phyloP scores from a whole-genome alignment of 805 yeast genomes.

The Pichia occidentalis region DNA sequence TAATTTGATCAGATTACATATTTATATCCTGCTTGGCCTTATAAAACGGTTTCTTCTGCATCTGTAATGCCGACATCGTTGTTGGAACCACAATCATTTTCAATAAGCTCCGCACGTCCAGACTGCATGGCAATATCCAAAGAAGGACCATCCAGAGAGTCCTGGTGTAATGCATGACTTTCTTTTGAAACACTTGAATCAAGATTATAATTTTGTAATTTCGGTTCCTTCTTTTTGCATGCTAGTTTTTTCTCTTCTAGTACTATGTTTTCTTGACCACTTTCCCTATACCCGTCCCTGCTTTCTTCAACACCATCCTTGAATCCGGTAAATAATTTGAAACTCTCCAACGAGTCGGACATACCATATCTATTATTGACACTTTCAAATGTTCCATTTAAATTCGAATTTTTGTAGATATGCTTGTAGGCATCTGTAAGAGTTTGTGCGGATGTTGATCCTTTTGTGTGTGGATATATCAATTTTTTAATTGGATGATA shows the following conservation, averaged over 20 bases:
- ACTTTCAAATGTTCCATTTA: constrained; percentile 17
- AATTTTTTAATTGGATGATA: constrained; percentile 14
- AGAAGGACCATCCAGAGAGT: no score
- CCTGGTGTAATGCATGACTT: no score
- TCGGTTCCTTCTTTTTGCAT: no score
- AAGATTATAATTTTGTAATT: not conserved
- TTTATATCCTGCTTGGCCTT: no score
- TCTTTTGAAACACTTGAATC: not conserved
- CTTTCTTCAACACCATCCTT: constrained; percentile 5
- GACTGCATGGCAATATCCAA: no score
- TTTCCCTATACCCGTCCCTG: no score
- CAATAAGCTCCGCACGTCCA: no score
- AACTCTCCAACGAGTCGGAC: constrained; percentile 16
- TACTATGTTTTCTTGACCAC: no score
- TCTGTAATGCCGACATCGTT: constrained; percentile 3
- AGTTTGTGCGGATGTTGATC: constrained; percentile 9
- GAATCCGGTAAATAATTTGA: constrained; percentile 8
- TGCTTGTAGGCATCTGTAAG: constrained; percentile 16
- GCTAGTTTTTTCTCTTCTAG: no score
- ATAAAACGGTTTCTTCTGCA: not conserved
- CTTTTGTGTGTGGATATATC: constrained; percentile 13
- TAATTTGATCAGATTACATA: no score
- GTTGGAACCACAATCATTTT: not conserved
- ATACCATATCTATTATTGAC: constrained; percentile 18
- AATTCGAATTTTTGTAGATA: constrained; percentile 16